These are phyloP conservation scores for Huntiella omanensis DNA, from an alignment of 2,329 filamentous ascomycete genomes.

Conservation along the genomic window DNA sequence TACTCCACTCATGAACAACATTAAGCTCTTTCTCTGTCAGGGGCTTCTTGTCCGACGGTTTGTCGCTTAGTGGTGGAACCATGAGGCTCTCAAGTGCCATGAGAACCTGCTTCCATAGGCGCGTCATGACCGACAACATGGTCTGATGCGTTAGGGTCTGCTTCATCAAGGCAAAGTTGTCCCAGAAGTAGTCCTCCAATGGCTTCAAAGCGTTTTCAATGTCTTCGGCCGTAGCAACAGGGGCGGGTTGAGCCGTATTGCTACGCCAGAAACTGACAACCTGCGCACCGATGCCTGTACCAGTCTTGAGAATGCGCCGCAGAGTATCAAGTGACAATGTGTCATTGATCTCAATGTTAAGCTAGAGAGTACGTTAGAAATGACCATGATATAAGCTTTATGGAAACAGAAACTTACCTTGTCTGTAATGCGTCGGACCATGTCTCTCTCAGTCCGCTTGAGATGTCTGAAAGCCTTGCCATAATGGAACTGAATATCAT, in stretches of 20 bases:
- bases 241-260: constrained; percentile 32
- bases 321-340: constrained; percentile 72
- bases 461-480: constrained; percentile 90
- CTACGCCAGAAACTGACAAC: constrained; percentile 49
- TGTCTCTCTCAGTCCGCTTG: constrained; percentile 90
- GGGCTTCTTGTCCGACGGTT: constrained; percentile 68
- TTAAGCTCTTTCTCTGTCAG: constrained; percentile 79
- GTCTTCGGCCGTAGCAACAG: constrained; percentile 49
- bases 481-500: constrained; percentile 97
- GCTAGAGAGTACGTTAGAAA: constrained; percentile 25
- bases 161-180: constrained; percentile 99
- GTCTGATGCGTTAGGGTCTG: constrained; percentile 82
- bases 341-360: constrained; percentile 81
- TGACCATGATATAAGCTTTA: neutral
- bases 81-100: constrained; percentile 78
- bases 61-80: constrained; percentile 87
- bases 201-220: constrained; percentile 66
- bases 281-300: constrained; percentile 46
- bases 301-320: constrained; percentile 48
- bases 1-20: constrained; percentile 85
- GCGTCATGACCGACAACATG: constrained; percentile 98
- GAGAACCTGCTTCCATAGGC: constrained; percentile 93
- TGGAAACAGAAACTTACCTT: constrained; percentile 40
- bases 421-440: constrained; percentile 95
- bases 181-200: constrained; percentile 86